Percentiles rank a stretch among this genome's conserved stretches.
phyloP scores from a whole-genome alignment of 129 eudicot genomes.

The Ambrosia trifida region DNA sequence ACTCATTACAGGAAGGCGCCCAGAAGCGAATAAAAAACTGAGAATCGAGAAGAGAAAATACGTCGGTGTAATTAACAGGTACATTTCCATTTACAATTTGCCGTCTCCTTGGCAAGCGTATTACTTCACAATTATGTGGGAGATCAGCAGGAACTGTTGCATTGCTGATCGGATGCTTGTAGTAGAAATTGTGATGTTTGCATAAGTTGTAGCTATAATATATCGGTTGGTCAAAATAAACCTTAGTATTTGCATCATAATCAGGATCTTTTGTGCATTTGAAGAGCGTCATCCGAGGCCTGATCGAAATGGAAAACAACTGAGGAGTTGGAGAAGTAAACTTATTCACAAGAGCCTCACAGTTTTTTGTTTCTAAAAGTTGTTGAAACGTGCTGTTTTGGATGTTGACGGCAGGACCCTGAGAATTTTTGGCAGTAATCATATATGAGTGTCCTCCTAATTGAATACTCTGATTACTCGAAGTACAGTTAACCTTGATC shows the following conservation, averaged over 20 bases:
- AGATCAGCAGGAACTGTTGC: not conserved
- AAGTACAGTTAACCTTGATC: constrained; percentile 12
- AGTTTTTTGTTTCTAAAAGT: not conserved
- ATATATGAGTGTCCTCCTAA: not conserved
- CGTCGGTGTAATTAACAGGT: not conserved
- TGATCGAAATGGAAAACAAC: constrained; percentile 12
- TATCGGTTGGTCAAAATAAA: not conserved
- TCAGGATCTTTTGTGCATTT: constrained; percentile 30
- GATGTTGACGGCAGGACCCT: not conserved
- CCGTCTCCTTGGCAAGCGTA: not conserved
- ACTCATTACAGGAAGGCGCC: constrained; percentile 16
- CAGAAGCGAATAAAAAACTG: not conserved
- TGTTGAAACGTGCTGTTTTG: not conserved
- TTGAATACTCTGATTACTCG: not conserved
- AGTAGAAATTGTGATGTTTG: constrained; percentile 7
- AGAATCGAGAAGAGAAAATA: constrained; percentile 25
- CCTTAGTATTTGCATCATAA: not conserved
- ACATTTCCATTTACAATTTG: no score
- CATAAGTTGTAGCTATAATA: constrained; percentile 10
- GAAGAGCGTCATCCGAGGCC: constrained; percentile 27
- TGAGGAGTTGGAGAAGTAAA: constrained; percentile 21
- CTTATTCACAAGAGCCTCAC: constrained; percentile 16
- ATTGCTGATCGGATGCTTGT: not conserved
- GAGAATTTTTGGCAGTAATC: not conserved
- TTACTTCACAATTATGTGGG: constrained; percentile 7